Conservation (phyloP, 164 flowering plant species). For the Malania oleifera region DNA sequence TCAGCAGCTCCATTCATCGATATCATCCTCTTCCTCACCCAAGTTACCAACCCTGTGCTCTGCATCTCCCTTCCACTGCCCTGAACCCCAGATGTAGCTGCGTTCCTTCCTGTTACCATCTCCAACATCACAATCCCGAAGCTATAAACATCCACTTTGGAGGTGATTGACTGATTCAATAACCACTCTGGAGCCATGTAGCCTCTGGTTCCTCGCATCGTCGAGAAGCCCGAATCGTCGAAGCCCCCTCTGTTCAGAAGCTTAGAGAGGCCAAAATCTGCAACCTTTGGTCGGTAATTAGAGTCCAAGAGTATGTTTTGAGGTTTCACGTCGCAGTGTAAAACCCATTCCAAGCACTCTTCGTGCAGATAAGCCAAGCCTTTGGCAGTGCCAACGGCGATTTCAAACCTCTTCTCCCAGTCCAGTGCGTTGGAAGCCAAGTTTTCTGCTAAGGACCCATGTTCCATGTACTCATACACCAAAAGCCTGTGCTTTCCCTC, state of each 20-base stretch:
- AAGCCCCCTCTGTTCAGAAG: conserved; percentile 6
- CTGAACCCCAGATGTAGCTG: no score
- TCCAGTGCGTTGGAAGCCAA: conserved; percentile 8
- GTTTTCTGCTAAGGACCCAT: conserved; percentile 25
- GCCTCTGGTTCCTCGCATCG: conserved; percentile 26
- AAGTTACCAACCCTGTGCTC: neutral
- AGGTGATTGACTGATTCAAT: conserved; percentile 22
- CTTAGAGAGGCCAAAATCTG: conserved; percentile 30
- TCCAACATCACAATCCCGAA: conserved; percentile 27
- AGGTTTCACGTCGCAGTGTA: conserved; percentile 31
- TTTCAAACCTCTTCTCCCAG: conserved; percentile 18
- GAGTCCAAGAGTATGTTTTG: conserved; percentile 27
- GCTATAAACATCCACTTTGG: conserved; percentile 28
- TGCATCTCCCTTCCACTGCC: neutral
- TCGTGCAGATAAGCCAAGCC: conserved; percentile 33
- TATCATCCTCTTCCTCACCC: conserved; percentile 8
- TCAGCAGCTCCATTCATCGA: neutral
- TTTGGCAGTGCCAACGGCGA: conserved; percentile 24
- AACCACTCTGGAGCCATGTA: conserved; percentile 37
- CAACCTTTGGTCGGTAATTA: conserved; percentile 22
- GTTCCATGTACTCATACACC: conserved; percentile 32
- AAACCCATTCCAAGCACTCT: conserved; percentile 35
- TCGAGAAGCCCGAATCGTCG: conserved; percentile 12
- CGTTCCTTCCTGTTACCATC: no score
- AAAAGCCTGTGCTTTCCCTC: conserved; percentile 28